A percentile compares a stretch with the other conserved stretches of the same genome.
These are phyloP conservation scores for Solanum lycopersicoides DNA, from an alignment of 257 asterid genomes.

Conservation along the genomic window DNA sequence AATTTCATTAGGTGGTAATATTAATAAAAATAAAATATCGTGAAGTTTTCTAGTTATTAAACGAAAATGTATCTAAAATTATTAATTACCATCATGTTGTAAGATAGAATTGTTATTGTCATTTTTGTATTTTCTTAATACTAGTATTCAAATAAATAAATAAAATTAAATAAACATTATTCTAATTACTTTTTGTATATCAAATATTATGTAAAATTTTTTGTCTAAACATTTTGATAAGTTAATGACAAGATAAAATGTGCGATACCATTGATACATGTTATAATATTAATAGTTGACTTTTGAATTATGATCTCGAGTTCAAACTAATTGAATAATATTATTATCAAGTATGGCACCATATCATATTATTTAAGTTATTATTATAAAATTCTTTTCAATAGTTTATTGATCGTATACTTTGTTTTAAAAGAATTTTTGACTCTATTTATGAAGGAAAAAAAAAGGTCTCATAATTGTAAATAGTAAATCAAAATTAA, in stretches of 20 bases:
- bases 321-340: fast-evolving
- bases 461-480: neutral
- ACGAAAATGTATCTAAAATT: no score
- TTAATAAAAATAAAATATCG: neutral
- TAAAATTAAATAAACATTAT: neutral
- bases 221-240: neutral
- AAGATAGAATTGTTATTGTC: neutral
- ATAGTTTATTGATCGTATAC: neutral
- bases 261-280: neutral
- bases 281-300: neutral
- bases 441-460: neutral
- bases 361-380: no score
- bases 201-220: neutral
- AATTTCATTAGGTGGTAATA: neutral
- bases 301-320: neutral
- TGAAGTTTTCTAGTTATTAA: no score
- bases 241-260: neutral
- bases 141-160: neutral
- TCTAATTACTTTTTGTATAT: neutral
- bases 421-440: neutral
- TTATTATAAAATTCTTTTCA: fast-evolving
- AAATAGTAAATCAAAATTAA: neutral
- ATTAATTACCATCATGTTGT: neutral
- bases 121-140: neutral
- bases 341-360: no score